phyloP scores from a whole-genome alignment of 176 grass and related monocot species.

The Thalia dealbata region DNA sequence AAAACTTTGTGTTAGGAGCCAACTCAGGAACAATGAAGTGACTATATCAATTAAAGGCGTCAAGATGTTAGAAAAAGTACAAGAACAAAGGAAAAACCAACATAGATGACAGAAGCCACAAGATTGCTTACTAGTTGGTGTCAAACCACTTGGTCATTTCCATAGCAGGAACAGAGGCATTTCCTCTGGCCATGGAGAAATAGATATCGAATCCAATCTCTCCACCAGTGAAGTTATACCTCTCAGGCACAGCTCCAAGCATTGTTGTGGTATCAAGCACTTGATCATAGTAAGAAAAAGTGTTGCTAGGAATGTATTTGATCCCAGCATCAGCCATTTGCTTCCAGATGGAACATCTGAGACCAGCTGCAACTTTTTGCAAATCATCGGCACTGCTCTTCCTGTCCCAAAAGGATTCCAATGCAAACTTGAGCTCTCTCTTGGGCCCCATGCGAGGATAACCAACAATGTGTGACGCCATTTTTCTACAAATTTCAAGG shows the following conservation, averaged over 20 bases:
- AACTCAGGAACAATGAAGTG: conserved; percentile 13
- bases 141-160: conserved; percentile 99
- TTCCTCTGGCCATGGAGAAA: conserved; percentile 97
- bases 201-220: conserved; percentile 74
- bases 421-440: conserved; percentile 94
- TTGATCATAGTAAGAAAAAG: conserved; percentile 86
- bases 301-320: conserved; percentile 99
- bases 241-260: conserved; percentile 78
- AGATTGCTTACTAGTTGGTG: conserved; percentile 82
- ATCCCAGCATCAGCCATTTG: conserved; percentile 81
- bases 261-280: conserved; percentile 81
- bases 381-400: conserved; percentile 72
- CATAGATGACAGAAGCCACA: neutral
- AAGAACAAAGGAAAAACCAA: neutral
- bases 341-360: conserved; percentile 90
- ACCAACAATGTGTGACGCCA: conserved; percentile 95
- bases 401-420: conserved; percentile 94
- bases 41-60: neutral
- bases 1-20: conserved; percentile 11
- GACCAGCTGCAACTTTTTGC: conserved; percentile 62
- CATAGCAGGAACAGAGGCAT: conserved; percentile 82
- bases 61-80: neutral
- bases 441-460: conserved; percentile 99
- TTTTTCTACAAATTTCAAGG: conserved; percentile 28
- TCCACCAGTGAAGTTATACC: conserved; percentile 65